A percentile compares a stretch with the other conserved stretches of the same genome.
Conservation (phyloP, 257 asterid genomes). For the Nicotiana noctiflora region DNA sequence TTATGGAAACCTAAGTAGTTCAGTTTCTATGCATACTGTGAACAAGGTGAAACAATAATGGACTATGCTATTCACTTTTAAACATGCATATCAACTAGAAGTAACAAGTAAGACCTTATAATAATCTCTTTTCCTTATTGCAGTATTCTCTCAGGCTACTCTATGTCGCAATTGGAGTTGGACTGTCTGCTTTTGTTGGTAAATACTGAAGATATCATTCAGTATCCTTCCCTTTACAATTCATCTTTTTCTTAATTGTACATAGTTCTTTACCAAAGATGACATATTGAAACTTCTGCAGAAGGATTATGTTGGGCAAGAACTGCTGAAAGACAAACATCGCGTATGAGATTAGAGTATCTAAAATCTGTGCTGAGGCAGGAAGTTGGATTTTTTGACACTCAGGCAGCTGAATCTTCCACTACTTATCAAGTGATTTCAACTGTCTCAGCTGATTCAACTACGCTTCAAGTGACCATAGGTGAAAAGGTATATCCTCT, state of each 20-base stretch:
- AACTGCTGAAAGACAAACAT: slow-evolving; percentile 88
- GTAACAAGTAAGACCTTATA: neutral
- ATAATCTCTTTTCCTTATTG: neutral
- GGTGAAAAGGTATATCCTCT: slow-evolving; percentile 60
- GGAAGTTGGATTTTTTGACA: slow-evolving; percentile 81
- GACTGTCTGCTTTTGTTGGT: slow-evolving; percentile 76
- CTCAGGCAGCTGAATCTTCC: slow-evolving; percentile 66
- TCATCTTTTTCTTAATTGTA: neutral
- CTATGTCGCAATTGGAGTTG: slow-evolving; percentile 72
- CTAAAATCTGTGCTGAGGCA: slow-evolving; percentile 69
- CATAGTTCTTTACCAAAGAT: neutral
- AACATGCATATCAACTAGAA: neutral
- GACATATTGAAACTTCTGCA: slow-evolving; percentile 18
- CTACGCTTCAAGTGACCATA: slow-evolving; percentile 53
- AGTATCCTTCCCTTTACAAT: neutral
- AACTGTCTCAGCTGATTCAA: slow-evolving; percentile 64
- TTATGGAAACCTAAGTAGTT: slow-evolving; percentile 31
- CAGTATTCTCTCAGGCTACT: slow-evolving; percentile 53
- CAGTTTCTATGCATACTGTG: slow-evolving; percentile 30
- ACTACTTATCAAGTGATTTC: slow-evolving; percentile 63
- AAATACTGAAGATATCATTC: neutral
- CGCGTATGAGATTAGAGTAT: slow-evolving; percentile 82
- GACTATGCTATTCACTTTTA: neutral
- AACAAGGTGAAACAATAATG: slow-evolving; percentile 36
- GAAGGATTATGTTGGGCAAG: slow-evolving; percentile 93